phyloP scores from a whole-genome alignment of 1,139 yeast genomes.

The Scheffersomyces titani region DNA sequence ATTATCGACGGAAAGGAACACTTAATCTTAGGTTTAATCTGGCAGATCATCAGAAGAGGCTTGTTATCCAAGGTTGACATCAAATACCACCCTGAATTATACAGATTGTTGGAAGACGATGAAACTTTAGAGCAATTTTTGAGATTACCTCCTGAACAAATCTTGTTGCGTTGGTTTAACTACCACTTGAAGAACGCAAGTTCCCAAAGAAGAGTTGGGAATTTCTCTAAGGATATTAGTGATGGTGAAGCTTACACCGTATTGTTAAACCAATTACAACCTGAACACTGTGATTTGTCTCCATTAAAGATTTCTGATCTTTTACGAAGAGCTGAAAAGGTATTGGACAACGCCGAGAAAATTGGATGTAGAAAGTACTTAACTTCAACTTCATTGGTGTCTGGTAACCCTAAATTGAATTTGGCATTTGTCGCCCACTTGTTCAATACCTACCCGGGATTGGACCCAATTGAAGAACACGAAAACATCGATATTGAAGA shows the following conservation, averaged over 20 bases:
- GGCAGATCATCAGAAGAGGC: slow-evolving; percentile 98
- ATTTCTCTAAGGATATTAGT: slow-evolving; percentile 83
- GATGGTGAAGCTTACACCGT: slow-evolving; percentile 97
- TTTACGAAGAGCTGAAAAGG: slow-evolving; percentile 81
- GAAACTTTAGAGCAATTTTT: slow-evolving; percentile 96
- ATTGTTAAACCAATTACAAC: slow-evolving; percentile 82
- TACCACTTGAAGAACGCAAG: slow-evolving; percentile 94
- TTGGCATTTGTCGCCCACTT: slow-evolving; percentile 96
- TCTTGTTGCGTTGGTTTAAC: slow-evolving; percentile 94
- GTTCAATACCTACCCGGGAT: slow-evolving; percentile 95
- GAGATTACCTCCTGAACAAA: slow-evolving; percentile 97
- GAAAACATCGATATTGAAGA: slow-evolving; percentile 90
- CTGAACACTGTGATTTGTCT: slow-evolving; percentile 74
- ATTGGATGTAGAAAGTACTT: slow-evolving; percentile 91
- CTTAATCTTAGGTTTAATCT: slow-evolving; percentile 88
- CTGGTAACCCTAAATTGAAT: slow-evolving; percentile 95
- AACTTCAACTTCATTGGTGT: slow-evolving; percentile 89
- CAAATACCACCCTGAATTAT: slow-evolving; percentile 93
- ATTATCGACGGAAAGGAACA: slow-evolving; percentile 97
- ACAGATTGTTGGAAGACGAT: slow-evolving; percentile 91
- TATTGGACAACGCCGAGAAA: slow-evolving; percentile 83
- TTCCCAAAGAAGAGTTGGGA: slow-evolving; percentile 80
- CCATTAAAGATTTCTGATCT: slow-evolving; percentile 80
- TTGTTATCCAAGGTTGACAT: slow-evolving; percentile 92
- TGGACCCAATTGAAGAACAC: slow-evolving; percentile 90